Evolutionary conservation across 257 asterid genomes (phyloP), one percentile per base, ranked within the genome.

Genomic region (Leonotis leonurus): DNA sequence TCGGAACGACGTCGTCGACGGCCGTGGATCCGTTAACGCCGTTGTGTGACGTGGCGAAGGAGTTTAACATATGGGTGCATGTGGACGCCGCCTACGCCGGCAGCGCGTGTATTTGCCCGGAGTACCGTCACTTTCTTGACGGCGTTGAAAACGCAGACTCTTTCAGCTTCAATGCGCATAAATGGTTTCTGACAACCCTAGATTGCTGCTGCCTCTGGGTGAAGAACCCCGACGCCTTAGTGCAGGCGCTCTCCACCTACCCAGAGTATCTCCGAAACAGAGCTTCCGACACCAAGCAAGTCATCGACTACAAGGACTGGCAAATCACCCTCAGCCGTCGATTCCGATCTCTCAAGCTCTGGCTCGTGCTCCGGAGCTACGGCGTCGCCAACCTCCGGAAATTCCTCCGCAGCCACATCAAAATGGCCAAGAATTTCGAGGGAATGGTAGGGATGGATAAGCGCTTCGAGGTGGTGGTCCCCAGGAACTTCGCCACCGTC

Each of bases 151-250:
- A 73, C 14, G 94, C 91, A 7, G 56, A 88, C 5, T 88, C 94
- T 0, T 76, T 88, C 75, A 85, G 92, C 72, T 85, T 88, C 64
- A 88, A 87, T 66, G 87, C 95, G 0, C 90, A 87, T 44, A 87
- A 87, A 69, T 87, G 95, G 95, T 87, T 84, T 44, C 62, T 87
- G 5, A 76, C 94, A 0, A 82, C 93, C 0, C 39, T 88, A 2
- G 94, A 88, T 50, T 88, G 96, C 69, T 88, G 96, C 36, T 88
- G 96, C 70, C 73, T 88, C 1, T 88, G 96, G 96, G 87, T 88
- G 8, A 88, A 86, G 13, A 74, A 88, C 10, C 93, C 96, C 0
- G 17, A 70, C 43, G 81, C 85, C 4, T 65, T 88, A 20, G 81
- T 81, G 0, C 67, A 80, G 6, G 86, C 95, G 0, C 65, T 88